Evolutionary conservation across 371 early-diverging fungal genomes (phyloP).

Genomic region (Mucor plumbeus): DNA sequence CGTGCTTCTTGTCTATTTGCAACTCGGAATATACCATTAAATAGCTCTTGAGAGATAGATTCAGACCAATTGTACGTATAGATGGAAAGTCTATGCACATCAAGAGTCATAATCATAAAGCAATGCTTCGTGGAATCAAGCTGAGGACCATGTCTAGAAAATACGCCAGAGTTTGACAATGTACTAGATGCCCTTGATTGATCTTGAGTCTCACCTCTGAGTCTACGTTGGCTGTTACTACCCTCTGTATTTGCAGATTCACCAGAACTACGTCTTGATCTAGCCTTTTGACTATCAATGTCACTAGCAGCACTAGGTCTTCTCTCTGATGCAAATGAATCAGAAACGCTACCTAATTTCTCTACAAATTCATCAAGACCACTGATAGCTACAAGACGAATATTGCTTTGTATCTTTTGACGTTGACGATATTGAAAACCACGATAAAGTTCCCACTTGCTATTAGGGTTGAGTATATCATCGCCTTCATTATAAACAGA

Average conservation of each 20-base stretch:
- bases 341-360: conserved; percentile 43
- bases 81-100: conserved; percentile 59
- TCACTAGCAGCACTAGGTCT: conserved; percentile 57
- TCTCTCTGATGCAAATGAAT: conserved; percentile 29
- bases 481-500: conserved; percentile 18
- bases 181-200: conserved; percentile 39
- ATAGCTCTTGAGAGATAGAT: conserved; percentile 58
- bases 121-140: conserved; percentile 54
- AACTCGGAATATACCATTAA: conserved; percentile 44
- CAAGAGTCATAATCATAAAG: conserved; percentile 67
- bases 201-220: conserved; percentile 21
- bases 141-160: conserved; percentile 14
- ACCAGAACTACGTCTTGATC: conserved; percentile 42
- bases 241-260: conserved; percentile 32
- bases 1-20: conserved; percentile 61
- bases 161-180: conserved; percentile 26
- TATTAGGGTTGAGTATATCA: background rate
- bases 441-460: conserved; percentile 45
- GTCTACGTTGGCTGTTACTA: conserved; percentile 7
- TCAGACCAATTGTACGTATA: conserved; percentile 80
- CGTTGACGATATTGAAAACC: conserved; percentile 31
- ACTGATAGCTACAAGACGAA: conserved; percentile 61
- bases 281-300: conserved; percentile 25
- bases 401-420: conserved; percentile 39
- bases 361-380: conserved; percentile 63